These are phyloP conservation scores for Apiospora saccharicola DNA, from an alignment of 2,329 filamentous ascomycete genomes.

Conservation along the genomic window DNA sequence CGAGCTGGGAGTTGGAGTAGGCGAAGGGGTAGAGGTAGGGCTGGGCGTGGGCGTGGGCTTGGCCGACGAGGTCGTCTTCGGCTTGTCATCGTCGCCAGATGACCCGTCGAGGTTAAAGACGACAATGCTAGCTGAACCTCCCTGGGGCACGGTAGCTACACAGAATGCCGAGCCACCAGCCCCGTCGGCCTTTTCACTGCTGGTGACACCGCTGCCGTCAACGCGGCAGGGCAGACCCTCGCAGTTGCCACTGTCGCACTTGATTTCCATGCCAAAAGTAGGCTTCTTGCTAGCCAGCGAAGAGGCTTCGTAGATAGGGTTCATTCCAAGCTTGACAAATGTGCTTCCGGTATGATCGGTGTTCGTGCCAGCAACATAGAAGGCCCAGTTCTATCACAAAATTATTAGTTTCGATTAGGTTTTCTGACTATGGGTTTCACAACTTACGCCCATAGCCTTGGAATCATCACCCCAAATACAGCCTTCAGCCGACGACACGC, in stretches of 20 bases:
- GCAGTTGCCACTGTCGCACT: slow-evolving; percentile 71
- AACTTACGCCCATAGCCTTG: slow-evolving; percentile 61
- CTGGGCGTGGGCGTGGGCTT: slow-evolving; percentile 35
- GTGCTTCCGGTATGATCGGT: slow-evolving; percentile 69
- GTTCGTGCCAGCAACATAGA: slow-evolving; percentile 80
- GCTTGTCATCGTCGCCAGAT: slow-evolving; percentile 36
- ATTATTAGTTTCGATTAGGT: not conserved
- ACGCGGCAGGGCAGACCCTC: slow-evolving; percentile 79
- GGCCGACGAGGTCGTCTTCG: slow-evolving; percentile 33
- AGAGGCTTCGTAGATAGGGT: slow-evolving; percentile 73
- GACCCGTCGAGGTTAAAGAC: slow-evolving; percentile 59
- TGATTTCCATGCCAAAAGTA: slow-evolving; percentile 72
- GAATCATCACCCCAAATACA: slow-evolving; percentile 75
- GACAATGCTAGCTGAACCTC: slow-evolving; percentile 71
- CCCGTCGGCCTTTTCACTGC: slow-evolving; percentile 61
- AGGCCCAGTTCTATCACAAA: slow-evolving; percentile 69
- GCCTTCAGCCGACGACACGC: slow-evolving; percentile 63
- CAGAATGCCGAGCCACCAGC: slow-evolving; percentile 77
- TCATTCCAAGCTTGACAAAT: slow-evolving; percentile 79
- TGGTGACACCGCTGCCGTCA: slow-evolving; percentile 68
- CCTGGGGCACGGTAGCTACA: slow-evolving; percentile 76
- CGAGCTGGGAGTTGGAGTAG: slow-evolving; percentile 36
- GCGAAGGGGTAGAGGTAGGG: not conserved
- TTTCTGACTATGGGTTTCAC: not conserved
- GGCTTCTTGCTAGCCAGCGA: slow-evolving; percentile 64